Conservation (phyloP, 108 stramenopile species). For the Pseudonitzschia pungens region DNA sequence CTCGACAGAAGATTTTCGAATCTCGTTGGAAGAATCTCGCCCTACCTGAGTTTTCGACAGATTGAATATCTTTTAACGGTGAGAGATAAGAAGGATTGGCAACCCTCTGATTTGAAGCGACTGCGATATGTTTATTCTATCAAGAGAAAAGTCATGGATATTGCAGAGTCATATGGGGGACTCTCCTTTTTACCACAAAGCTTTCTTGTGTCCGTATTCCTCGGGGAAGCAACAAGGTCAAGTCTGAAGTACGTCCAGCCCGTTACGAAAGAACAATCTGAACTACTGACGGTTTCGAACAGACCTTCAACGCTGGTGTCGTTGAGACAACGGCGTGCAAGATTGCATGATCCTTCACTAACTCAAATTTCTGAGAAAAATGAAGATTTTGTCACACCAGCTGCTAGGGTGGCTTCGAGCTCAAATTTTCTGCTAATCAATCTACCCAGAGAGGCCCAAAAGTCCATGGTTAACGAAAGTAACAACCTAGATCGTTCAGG, state of each 20-base stretch:
- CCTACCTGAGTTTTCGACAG: constrained; percentile 81
- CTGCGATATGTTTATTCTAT: constrained; percentile 85
- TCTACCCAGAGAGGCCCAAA: background rate
- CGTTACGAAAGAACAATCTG: constrained; percentile 3
- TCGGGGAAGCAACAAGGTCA: constrained; percentile 85
- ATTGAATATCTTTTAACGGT: constrained; percentile 71
- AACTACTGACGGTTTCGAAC: constrained; percentile 27
- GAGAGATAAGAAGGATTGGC: constrained; percentile 76
- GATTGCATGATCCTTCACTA: constrained; percentile 23
- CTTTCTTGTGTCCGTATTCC: constrained; percentile 86
- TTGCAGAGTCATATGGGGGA: constrained; percentile 87
- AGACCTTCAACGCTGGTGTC: constrained; percentile 41
- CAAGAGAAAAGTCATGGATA: constrained; percentile 85
- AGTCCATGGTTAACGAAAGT: background rate
- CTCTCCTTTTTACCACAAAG: constrained; percentile 86
- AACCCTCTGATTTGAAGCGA: constrained; percentile 73
- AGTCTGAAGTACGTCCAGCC: constrained; percentile 53
- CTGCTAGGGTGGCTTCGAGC: constrained; percentile 65
- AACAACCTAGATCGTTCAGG: background rate
- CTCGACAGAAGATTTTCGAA: constrained; percentile 70
- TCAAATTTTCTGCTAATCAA: constrained; percentile 29
- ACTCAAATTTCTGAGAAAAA: constrained; percentile 19
- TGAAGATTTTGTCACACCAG: constrained; percentile 60
- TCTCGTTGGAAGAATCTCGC: constrained; percentile 65
- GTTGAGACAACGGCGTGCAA: constrained; percentile 33